These are phyloP conservation scores for Marchantia polymorpha DNA, from an alignment of 225 moss, liverwort and hornwort species.

Conservation along the genomic window DNA sequence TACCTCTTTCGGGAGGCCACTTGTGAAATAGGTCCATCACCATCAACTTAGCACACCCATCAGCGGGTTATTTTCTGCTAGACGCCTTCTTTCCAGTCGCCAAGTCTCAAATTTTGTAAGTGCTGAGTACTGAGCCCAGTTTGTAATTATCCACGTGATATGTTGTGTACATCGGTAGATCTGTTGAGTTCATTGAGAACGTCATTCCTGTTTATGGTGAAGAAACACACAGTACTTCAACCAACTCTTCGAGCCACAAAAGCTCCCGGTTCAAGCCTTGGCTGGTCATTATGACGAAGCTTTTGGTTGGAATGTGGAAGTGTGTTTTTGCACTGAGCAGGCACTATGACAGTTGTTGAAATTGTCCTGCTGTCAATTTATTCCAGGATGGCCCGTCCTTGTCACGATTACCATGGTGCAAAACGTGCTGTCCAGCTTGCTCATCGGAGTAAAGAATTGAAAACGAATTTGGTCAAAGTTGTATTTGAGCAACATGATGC, in stretches of 20 bases:
- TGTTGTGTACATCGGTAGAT: constrained; percentile 15
- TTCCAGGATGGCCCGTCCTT: too few relatives aligned
- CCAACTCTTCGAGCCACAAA: background rate
- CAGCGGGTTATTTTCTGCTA: background rate
- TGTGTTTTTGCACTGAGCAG: background rate
- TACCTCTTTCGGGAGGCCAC: constrained; percentile 9
- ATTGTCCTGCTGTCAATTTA: too few relatives aligned
- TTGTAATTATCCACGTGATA: constrained; percentile 10
- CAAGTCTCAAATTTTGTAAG: constrained; percentile 7
- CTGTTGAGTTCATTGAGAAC: background rate
- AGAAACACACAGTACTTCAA: background rate
- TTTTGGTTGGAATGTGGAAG: background rate
- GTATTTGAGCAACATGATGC: too few relatives aligned
- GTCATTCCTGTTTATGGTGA: background rate
- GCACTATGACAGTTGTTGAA: too few relatives aligned
- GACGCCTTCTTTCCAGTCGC: constrained; percentile 1
- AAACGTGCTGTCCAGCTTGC: too few relatives aligned
- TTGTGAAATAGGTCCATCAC: background rate
- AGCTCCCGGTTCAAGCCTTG: background rate
- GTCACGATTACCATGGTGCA: too few relatives aligned
- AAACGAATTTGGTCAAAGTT: too few relatives aligned
- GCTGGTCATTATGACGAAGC: background rate
- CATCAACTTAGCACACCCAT: background rate
- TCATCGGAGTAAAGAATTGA: too few relatives aligned
- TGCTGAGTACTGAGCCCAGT: background rate